These are phyloP conservation scores for Alternaria ventricosa DNA, from an alignment of 2,329 filamentous ascomycete species.

Conservation along the genomic window DNA sequence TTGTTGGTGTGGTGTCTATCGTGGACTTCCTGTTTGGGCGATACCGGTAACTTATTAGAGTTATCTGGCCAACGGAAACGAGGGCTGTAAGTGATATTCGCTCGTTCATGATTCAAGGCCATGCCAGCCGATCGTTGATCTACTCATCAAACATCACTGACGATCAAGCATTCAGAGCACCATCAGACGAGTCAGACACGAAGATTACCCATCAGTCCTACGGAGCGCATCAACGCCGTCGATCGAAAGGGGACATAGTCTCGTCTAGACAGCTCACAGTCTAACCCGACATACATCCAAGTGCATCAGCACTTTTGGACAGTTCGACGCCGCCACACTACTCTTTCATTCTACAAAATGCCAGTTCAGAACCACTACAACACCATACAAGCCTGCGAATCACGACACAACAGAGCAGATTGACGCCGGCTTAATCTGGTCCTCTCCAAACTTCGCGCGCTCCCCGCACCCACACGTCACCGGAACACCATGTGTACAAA, in stretches of 20 bases:
- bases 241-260: background rate
- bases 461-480: background rate
- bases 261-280: background rate
- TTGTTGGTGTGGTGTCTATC: background rate
- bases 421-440: background rate
- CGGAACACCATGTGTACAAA: slow-evolving; percentile 27
- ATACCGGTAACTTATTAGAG: background rate
- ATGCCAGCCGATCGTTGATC: background rate
- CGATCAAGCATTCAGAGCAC: background rate
- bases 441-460: background rate
- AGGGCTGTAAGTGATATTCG: background rate
- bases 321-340: background rate
- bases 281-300: background rate
- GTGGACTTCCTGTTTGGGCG: slow-evolving; percentile 6
- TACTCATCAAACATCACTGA: background rate
- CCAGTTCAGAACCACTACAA: background rate
- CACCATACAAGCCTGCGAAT: background rate
- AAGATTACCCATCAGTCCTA: background rate
- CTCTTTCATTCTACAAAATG: background rate
- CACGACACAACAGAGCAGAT: background rate
- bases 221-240: background rate
- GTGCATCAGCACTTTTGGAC: background rate
- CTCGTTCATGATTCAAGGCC: background rate
- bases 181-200: background rate
- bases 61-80: background rate